A percentile compares a stretch with the other conserved stretches of the same genome.
phyloP scores from a whole-genome alignment of 1,284 basidiomycete genomes.

The Ustilago bromivora region DNA sequence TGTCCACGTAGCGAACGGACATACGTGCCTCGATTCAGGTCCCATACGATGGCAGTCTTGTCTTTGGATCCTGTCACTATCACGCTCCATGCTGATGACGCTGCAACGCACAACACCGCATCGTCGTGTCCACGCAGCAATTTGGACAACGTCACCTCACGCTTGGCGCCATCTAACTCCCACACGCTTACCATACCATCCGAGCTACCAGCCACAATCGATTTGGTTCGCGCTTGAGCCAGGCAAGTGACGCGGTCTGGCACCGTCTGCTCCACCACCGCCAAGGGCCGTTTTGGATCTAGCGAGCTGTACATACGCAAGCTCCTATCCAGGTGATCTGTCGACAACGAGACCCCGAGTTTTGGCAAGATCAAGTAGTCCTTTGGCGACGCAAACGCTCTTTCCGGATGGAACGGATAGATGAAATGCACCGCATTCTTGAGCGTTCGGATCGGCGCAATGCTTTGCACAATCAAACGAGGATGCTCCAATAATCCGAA shows the following conservation, averaged over 20 bases:
- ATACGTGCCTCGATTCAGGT: conserved; percentile 77
- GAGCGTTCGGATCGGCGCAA: conserved; percentile 51
- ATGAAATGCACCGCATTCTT: conserved; percentile 73
- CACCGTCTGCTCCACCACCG: conserved; percentile 72
- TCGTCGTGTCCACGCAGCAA: conserved; percentile 79
- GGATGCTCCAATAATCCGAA: conserved; percentile 84
- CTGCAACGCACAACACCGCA: conserved; percentile 79
- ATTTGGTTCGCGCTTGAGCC: conserved; percentile 80
- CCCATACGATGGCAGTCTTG: conserved; percentile 88
- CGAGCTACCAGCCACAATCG: conserved; percentile 77
- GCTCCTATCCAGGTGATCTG: conserved; percentile 74
- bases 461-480: conserved; percentile 67
- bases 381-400: conserved; percentile 76
- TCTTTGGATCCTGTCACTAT: conserved; percentile 86
- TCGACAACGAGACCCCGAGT: conserved; percentile 76
- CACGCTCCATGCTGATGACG: conserved; percentile 84
- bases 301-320: conserved; percentile 73
- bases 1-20: conserved; percentile 59
- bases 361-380: conserved; percentile 76
- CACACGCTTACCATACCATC: conserved; percentile 56
- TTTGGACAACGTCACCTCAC: conserved; percentile 57
- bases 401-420: conserved; percentile 75
- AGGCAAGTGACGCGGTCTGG: conserved; percentile 72
- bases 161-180: conserved; percentile 44
- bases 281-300: conserved; percentile 73